A percentile compares a stretch with the other conserved stretches of the same genome.
Evolutionary conservation across 495 filamentous ascomycete genomes (phyloP).

Genomic region (Podospora bellae-mahoneyi): DNA sequence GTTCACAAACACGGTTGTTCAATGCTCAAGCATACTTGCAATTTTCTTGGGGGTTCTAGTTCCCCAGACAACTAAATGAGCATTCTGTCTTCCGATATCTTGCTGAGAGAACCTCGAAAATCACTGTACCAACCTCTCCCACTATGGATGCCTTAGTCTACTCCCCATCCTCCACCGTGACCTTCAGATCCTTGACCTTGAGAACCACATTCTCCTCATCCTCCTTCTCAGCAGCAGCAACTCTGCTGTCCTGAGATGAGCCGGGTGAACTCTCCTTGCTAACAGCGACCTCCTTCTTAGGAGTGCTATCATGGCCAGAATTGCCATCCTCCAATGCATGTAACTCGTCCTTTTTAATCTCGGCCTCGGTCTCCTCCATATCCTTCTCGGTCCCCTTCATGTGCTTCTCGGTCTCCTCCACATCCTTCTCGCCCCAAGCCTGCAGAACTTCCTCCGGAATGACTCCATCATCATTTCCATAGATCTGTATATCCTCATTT

Average conservation of each 20-base stretch:
- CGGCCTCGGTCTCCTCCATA: background rate
- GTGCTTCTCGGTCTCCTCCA: slow-evolving; percentile 4
- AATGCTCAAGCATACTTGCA: no score
- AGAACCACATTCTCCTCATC: slow-evolving; percentile 4
- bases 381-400: slow-evolving; percentile 4
- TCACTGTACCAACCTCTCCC: background rate
- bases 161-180: background rate
- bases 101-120: background rate
- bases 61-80: no score
- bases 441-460: slow-evolving; percentile 4
- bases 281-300: background rate
- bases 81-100: no score
- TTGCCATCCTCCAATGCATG: background rate
- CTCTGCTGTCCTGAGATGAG: background rate
- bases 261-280: background rate
- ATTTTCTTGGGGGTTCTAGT: no score
- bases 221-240: slow-evolving; percentile 5
- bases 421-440: slow-evolving; percentile 12
- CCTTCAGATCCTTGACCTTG: background rate
- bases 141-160: background rate
- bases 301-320: background rate
- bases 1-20: no score
- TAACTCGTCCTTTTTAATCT: background rate
- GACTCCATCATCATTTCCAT: slow-evolving; percentile 4
- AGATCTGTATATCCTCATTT: slow-evolving; percentile 33